These are phyloP conservation scores for Arthroderma sp. DNA, from an alignment of 2,329 filamentous ascomycete species.

Conservation along the genomic window DNA sequence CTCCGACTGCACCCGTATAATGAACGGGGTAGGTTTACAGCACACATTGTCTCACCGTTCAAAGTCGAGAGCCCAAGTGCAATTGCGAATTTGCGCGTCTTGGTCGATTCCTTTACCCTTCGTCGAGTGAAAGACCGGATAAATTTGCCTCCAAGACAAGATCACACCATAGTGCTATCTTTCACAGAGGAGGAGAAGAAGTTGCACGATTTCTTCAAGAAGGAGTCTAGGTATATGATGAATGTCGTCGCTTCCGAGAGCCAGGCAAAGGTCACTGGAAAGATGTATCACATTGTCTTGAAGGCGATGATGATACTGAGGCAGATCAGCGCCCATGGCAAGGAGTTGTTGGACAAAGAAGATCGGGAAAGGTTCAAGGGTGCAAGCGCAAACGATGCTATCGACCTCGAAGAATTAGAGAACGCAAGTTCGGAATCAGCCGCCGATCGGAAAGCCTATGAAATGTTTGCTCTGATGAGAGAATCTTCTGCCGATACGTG, in stretches of 20 bases:
- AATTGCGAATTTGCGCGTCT: conserved; percentile 60
- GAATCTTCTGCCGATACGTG: conserved; percentile 70
- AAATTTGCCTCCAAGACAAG: conserved; percentile 59
- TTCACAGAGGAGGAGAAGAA: conserved; percentile 63
- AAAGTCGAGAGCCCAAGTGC: conserved; percentile 66
- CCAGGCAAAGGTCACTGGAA: conserved; percentile 60
- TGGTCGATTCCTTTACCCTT: conserved; percentile 90
- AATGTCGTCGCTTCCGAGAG: conserved; percentile 55
- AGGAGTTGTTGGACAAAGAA: conserved; percentile 71
- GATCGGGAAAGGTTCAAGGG: conserved; percentile 71
- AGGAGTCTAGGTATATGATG: conserved; percentile 67
- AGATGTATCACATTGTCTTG: conserved; percentile 85
- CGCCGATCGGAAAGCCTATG: conserved; percentile 61
- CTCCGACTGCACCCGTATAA: conserved; percentile 76
- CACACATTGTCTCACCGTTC: conserved; percentile 72
- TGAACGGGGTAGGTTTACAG: conserved; percentile 58
- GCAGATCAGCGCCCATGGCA: conserved; percentile 85
- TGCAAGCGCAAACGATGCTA: conserved; percentile 69
- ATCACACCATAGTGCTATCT: conserved; percentile 58
- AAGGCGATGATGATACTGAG: conserved; percentile 83
- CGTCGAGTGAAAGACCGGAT: conserved; percentile 87
- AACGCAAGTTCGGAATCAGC: conserved; percentile 45
- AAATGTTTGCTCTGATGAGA: conserved; percentile 71
- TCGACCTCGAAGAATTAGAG: conserved; percentile 73
- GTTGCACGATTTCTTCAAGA: conserved; percentile 74